Evolutionary conservation across 306 rosid genomes (phyloP), one percentile per base, ranked within the genome.

Genomic region (Vigna hirtella): DNA sequence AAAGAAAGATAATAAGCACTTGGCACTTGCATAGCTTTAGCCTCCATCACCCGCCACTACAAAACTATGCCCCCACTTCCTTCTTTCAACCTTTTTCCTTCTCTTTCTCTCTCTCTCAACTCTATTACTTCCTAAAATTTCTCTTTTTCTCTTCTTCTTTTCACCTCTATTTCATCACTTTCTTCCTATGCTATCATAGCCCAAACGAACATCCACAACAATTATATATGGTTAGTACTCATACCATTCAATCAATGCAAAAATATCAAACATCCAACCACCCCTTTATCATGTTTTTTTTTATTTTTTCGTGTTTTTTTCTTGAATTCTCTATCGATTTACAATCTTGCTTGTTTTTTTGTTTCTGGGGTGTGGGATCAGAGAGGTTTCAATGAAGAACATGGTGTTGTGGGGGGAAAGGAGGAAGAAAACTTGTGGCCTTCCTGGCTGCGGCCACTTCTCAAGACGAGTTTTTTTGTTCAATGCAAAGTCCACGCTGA

Each of bases 401-500:
- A 50, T 6, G 61, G 32, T 32, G 70, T 26, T 20, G 48, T 56
- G 58, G 58, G 28, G 30, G 73, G 47, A 24, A 53, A 61, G 9
- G 85, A 62, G 18, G 86, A 72, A 32, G 89, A 84, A 59, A 81
- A 51, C 22, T 77, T 76, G 66, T 90, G 94, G 94, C 94, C 94
- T 7, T 83, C 82, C 34, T 90, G 94, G 94, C n/a, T 90, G 59
- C 50, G 42, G n/a, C 94, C 94, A 17, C 91, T 90, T 82, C 85
- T 90, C 4, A 36, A 64, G 66, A 86, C 91, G 10, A 86, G 78
- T 24, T 90, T 90, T 86, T 90, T 90, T 75, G 91, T 87, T 80
- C 94, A 87, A 64, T 90, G 94, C 87, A 90, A 88, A 70, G 73
- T 78, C 76, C 94, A 90, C 55, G 66, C 79, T 4, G 91, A 88